phyloP scores from a whole-genome alignment of 345 rosid genomes.

The Boechera divaricarpa region DNA sequence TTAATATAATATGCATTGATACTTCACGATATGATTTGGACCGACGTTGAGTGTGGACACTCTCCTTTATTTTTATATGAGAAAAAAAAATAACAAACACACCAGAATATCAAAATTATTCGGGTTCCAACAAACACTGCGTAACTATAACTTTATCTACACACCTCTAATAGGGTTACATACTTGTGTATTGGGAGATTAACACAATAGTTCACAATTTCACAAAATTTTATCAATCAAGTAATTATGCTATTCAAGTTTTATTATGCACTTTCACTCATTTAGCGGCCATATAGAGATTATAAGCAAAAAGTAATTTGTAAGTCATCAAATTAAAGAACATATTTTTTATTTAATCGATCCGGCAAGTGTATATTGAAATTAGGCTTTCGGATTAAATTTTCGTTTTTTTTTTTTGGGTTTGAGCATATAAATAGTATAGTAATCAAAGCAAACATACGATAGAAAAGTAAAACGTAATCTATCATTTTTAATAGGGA shows the following conservation, averaged over 20 bases:
- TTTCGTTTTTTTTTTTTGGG: neutral
- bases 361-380: neutral
- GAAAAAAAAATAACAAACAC: neutral
- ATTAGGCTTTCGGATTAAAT: neutral
- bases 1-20: conserved; percentile 25
- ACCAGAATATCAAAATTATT: neutral
- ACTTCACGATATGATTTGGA: conserved; percentile 25
- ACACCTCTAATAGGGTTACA: neutral
- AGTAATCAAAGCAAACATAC: neutral
- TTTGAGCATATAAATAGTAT: neutral
- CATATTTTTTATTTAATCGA: neutral
- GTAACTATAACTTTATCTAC: neutral
- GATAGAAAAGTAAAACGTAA: too few species aligned
- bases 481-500: too few species aligned
- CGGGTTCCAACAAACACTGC: neutral
- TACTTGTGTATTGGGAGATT: neutral
- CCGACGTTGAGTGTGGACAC: conserved; percentile 40
- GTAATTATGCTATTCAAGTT: neutral
- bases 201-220: neutral
- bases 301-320: too few species aligned
- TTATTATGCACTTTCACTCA: neutral
- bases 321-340: too few species aligned
- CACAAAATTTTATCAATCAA: neutral
- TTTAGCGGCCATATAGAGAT: neutral
- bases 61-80: neutral